Evolutionary conservation across 495 filamentous ascomycete genomes (phyloP).

Genomic region (Hypoxylon intermedium): DNA sequence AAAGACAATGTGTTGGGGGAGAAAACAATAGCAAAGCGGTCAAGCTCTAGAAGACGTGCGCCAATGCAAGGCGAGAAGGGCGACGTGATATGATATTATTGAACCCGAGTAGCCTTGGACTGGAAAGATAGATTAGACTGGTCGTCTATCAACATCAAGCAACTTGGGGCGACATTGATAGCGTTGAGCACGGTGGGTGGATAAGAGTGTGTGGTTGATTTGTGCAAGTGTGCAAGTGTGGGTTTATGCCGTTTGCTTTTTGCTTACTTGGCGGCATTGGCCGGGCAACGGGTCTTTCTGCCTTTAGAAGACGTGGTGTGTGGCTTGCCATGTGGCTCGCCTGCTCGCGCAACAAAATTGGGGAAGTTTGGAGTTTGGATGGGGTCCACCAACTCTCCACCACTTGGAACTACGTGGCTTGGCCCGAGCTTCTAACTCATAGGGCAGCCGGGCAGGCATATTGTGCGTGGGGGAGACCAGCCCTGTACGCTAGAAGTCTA

Average conservation of each 20-base stretch:
- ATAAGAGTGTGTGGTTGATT: constrained; percentile 6
- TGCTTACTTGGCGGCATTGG: constrained; percentile 25
- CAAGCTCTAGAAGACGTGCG: constrained; percentile 37
- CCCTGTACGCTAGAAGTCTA: too few species aligned
- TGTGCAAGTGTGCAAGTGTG: constrained; percentile 31
- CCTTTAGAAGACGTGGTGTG: neutral
- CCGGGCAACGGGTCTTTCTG: constrained; percentile 17
- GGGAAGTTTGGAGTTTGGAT: constrained; percentile 14
- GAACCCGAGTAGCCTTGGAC: constrained; percentile 1
- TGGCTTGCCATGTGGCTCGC: neutral
- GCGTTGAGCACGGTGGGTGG: constrained; percentile 2
- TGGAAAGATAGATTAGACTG: constrained; percentile 9
- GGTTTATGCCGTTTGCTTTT: constrained; percentile 21
- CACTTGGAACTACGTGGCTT: neutral
- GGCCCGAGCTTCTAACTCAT: too few species aligned
- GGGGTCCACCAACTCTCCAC: too few species aligned
- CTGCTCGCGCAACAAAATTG: neutral
- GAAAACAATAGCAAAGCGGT: constrained; percentile 45
- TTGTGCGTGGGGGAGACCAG: neutral
- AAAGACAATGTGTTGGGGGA: constrained; percentile 36
- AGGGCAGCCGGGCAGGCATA: neutral
- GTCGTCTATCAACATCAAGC: constrained; percentile 15
- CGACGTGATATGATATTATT: constrained; percentile 7
- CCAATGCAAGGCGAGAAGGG: constrained; percentile 1
- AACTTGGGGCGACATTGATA: constrained; percentile 4